A percentile compares a stretch with the other conserved stretches of the same genome.
These are phyloP conservation scores for Kwoniella botswanensis DNA, from an alignment of 768 basidiomycete genomes.

Conservation along the genomic window DNA sequence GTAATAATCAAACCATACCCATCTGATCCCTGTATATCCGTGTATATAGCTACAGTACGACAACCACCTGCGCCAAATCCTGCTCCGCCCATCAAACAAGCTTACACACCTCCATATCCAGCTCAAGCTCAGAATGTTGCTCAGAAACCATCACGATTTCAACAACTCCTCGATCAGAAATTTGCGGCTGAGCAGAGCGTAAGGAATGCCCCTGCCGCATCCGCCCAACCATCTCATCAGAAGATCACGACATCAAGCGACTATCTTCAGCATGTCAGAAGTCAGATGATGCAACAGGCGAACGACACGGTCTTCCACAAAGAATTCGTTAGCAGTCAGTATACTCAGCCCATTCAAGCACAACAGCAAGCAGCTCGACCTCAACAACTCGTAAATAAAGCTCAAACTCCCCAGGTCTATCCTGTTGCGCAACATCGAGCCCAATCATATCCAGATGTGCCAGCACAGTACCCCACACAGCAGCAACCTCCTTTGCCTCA, in stretches of 20 bases:
- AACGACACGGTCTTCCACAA: constrained; percentile 24
- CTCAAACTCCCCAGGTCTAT: neutral
- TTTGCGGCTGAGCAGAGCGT: constrained; percentile 28
- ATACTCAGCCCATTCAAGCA: neutral
- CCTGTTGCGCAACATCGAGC: neutral
- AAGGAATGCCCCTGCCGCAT: neutral
- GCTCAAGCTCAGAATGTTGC: constrained; percentile 6
- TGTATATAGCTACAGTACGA: neutral
- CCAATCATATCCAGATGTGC: neutral
- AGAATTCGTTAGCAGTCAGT: constrained; percentile 1
- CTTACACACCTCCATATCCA: neutral
- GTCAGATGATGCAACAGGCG: constrained; percentile 3
- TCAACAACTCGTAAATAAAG: neutral
- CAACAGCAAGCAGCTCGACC: neutral
- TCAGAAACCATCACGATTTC: constrained; percentile 20
- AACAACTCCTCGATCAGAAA: constrained; percentile 33
- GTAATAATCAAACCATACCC: neutral
- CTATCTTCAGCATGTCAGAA: neutral
- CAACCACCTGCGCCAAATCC: neutral
- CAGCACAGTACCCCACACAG: neutral
- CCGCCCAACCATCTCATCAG: neutral
- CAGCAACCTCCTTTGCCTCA: neutral
- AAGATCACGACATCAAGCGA: neutral
- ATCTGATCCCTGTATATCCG: neutral
- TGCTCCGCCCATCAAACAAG: neutral